Percentiles rank a stretch among this genome's conserved stretches.
These are phyloP conservation scores for Suhomyces emberorum DNA, from an alignment of 805 yeast species.

Conservation along the genomic window DNA sequence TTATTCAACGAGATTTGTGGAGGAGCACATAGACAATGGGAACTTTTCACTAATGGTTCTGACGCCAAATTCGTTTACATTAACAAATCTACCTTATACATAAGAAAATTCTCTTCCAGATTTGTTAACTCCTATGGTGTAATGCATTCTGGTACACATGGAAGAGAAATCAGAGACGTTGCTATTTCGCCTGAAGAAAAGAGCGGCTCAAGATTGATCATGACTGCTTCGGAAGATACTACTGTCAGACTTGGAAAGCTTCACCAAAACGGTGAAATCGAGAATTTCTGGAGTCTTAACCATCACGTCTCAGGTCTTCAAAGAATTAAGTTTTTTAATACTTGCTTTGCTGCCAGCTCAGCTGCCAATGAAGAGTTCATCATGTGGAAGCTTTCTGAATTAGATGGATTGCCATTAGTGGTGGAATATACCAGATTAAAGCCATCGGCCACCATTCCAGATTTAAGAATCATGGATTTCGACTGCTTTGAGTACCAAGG, in stretches of 20 bases:
- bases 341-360: constrained; percentile 44
- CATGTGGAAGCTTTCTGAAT: constrained; percentile 62
- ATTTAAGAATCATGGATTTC: constrained; percentile 87
- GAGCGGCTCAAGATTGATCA: constrained; percentile 41
- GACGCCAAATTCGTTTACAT: constrained; percentile 54
- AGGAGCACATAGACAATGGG: constrained; percentile 89
- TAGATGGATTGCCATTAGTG: constrained; percentile 43
- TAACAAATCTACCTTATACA: constrained; percentile 46
- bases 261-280: constrained; percentile 38
- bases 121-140: constrained; percentile 22
- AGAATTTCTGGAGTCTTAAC: constrained; percentile 59
- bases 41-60: constrained; percentile 29
- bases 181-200: constrained; percentile 42
- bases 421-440: constrained; percentile 50
- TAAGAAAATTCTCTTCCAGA: constrained; percentile 25
- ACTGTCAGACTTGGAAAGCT: constrained; percentile 57
- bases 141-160: constrained; percentile 70
- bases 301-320: constrained; percentile 90
- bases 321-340: constrained; percentile 58
- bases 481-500: constrained; percentile 40
- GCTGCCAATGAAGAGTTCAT: constrained; percentile 88
- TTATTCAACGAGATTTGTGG: constrained; percentile 75
- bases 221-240: constrained; percentile 90
- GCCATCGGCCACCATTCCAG: constrained; percentile 61
- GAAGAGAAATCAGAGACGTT: constrained; percentile 83